Conservation (phyloP, 192 early-diverging fungal species). For the Allomyces arbusculus region DNA sequence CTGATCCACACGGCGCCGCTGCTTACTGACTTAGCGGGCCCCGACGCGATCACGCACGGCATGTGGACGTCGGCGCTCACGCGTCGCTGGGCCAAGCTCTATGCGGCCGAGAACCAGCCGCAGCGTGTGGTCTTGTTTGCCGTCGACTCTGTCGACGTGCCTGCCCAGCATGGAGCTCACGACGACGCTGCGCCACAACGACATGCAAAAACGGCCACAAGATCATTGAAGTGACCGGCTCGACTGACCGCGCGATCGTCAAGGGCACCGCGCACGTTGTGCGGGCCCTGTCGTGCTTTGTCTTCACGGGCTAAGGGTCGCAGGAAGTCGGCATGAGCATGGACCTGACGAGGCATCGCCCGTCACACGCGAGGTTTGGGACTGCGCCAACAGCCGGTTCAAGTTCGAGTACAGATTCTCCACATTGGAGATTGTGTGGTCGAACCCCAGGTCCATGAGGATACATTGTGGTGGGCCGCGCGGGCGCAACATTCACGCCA, state of each 20-base stretch:
- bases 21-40: slow-evolving; percentile 73
- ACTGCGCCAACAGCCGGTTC: slow-evolving; percentile 72
- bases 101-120: slow-evolving; percentile 81
- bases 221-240: slow-evolving; percentile 67
- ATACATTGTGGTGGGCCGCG: slow-evolving; percentile 75
- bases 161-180: slow-evolving; percentile 70
- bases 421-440: slow-evolving; percentile 70
- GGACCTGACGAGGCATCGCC: slow-evolving; percentile 61
- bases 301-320: slow-evolving; percentile 91
- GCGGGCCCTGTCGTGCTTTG: slow-evolving; percentile 72
- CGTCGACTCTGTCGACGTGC: slow-evolving; percentile 76
- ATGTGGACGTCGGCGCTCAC: slow-evolving; percentile 94
- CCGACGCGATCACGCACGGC: slow-evolving; percentile 87
- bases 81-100: slow-evolving; percentile 85
- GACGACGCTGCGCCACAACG: slow-evolving; percentile 76
- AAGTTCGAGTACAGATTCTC: slow-evolving; percentile 66
- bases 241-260: slow-evolving; percentile 52
- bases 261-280: slow-evolving; percentile 81
- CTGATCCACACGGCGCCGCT: slow-evolving; percentile 91
- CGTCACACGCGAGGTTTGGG: slow-evolving; percentile 73
- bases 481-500: slow-evolving; percentile 55
- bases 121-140: slow-evolving; percentile 67
- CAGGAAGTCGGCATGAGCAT: slow-evolving; percentile 93
- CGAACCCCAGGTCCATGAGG: slow-evolving; percentile 59
- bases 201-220: slow-evolving; percentile 89